These are phyloP conservation scores for Chaetomium sp. DNA, from an alignment of 2,329 filamentous ascomycete genomes.

Conservation along the genomic window DNA sequence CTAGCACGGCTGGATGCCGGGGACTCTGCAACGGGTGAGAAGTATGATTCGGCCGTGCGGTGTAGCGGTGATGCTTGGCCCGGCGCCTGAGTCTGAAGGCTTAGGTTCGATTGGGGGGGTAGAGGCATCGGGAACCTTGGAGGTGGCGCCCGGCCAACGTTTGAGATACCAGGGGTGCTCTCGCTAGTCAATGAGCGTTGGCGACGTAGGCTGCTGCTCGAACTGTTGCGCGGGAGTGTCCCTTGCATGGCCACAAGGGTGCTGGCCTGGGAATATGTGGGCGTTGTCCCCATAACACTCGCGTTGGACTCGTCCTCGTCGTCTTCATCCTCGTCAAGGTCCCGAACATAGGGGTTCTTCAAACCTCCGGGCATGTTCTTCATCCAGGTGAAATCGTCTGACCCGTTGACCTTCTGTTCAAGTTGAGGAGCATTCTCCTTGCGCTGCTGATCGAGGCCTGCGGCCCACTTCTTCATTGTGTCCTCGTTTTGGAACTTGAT, in stretches of 20 bases:
- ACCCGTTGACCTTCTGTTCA: conserved; percentile 49
- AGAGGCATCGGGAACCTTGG: conserved; percentile 71
- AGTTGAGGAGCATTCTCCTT: conserved; percentile 59
- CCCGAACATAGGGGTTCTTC: conserved; percentile 78
- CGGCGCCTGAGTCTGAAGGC: conserved; percentile 62
- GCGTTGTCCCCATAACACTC: conserved; percentile 31
- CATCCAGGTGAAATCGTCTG: conserved; percentile 80
- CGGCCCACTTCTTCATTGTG: conserved; percentile 88
- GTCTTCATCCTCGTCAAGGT: conserved; percentile 65
- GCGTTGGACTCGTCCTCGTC: conserved; percentile 44
- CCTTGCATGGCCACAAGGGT: conserved; percentile 42
- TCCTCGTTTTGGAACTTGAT: conserved; percentile 94
- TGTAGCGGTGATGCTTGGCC: conserved; percentile 61
- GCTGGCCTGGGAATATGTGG: conserved; percentile 42
- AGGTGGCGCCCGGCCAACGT: conserved; percentile 62
- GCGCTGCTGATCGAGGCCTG: conserved; percentile 75
- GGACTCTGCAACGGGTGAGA: conserved; percentile 83
- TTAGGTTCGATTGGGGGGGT: conserved; percentile 54
- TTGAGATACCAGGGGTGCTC: conserved; percentile 60
- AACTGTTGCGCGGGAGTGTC: conserved; percentile 66
- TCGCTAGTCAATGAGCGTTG: conserved; percentile 76
- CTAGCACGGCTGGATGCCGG: conserved; percentile 76
- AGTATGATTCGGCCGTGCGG: conserved; percentile 79
- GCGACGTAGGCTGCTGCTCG: conserved; percentile 73
- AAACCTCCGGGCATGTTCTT: conserved; percentile 65